Percentiles rank a stretch among this genome's conserved stretches.
Evolutionary conservation across 768 basidiomycete species (phyloP).

Genomic region (Phanerodontia chrysosporium): DNA sequence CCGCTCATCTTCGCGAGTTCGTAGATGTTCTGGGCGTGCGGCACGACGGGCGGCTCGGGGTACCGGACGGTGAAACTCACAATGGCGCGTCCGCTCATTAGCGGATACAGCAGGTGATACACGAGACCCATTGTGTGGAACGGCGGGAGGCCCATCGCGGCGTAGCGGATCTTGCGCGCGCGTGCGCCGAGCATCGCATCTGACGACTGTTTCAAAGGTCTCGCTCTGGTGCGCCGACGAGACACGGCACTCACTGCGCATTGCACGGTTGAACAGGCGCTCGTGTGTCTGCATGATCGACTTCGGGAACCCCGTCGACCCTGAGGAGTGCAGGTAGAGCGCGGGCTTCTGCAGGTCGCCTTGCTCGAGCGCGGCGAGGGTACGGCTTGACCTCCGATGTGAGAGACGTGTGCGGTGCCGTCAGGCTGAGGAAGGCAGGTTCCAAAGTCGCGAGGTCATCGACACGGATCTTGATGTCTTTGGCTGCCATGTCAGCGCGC

Average conservation of each 20-base stretch:
- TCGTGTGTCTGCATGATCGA: constrained; percentile 25
- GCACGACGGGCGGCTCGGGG: constrained; percentile 12
- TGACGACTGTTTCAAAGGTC: not conserved
- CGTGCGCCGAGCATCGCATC: not conserved
- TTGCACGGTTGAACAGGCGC: not conserved
- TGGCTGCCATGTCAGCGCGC: constrained; percentile 14
- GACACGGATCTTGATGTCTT: constrained; percentile 6
- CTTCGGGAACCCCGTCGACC: constrained; percentile 45
- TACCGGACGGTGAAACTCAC: constrained; percentile 5
- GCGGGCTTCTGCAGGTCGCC: not conserved
- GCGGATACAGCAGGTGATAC: constrained; percentile 4
- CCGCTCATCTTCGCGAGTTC: not conserved
- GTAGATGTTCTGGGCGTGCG: constrained; percentile 12
- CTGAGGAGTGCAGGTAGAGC: constrained; percentile 45
- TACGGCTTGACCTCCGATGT: constrained; percentile 8
- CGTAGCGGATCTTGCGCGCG: not conserved
- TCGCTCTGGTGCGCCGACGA: not conserved
- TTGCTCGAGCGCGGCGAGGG: constrained; percentile 5
- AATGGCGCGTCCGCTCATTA: constrained; percentile 1
- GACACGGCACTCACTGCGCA: not conserved
- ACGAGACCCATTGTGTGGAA: constrained; percentile 11
- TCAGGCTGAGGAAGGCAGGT: not conserved
- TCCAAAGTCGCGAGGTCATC: constrained; percentile 14
- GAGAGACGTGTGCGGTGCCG: not conserved
- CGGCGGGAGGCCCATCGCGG: constrained; percentile 3